Conservation (phyloP, 2,329 filamentous ascomycete genomes). For the Penicillium polonicum region DNA sequence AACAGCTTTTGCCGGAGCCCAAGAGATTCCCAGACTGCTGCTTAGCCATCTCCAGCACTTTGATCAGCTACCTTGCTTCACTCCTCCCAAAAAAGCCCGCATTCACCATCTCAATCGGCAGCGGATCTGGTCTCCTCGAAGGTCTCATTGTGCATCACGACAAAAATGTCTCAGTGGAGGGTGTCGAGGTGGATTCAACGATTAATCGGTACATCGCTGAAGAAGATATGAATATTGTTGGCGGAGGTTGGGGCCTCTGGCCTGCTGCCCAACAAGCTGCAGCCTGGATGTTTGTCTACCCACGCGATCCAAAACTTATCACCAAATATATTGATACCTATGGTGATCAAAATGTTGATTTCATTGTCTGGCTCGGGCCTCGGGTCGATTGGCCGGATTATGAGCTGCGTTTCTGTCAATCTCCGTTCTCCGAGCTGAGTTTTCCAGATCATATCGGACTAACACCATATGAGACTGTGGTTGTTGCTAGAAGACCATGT, state of each 20-base stretch:
- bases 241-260: slow-evolving; percentile 47
- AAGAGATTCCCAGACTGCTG: slow-evolving; percentile 31
- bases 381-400: slow-evolving; percentile 33
- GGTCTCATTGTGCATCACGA: slow-evolving; percentile 36
- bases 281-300: slow-evolving; percentile 56
- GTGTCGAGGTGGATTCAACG: slow-evolving; percentile 50
- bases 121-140: slow-evolving; percentile 54
- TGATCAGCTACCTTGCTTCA: slow-evolving; percentile 19
- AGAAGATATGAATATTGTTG: slow-evolving; percentile 44
- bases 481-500: slow-evolving; percentile 17
- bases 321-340: slow-evolving; percentile 43
- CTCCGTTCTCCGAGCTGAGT: slow-evolving; percentile 19
- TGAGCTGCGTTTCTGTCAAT: slow-evolving; percentile 27
- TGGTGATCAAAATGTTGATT: slow-evolving; percentile 13
- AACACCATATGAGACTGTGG: slow-evolving; percentile 27
- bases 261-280: slow-evolving; percentile 42
- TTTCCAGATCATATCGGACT: slow-evolving; percentile 25
- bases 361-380: slow-evolving; percentile 34
- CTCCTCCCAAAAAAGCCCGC: slow-evolving; percentile 26
- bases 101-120: slow-evolving; percentile 50
- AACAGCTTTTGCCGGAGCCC: slow-evolving; percentile 19
- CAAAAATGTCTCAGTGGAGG: slow-evolving; percentile 37
- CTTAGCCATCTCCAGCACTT: slow-evolving; percentile 27
- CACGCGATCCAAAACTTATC: slow-evolving; percentile 49
- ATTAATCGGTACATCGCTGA: slow-evolving; percentile 48